Percentiles rank a stretch among this genome's conserved stretches.
Conservation (phyloP, 1,284 basidiomycete genomes). For the Mycosarcoma maydis region DNA sequence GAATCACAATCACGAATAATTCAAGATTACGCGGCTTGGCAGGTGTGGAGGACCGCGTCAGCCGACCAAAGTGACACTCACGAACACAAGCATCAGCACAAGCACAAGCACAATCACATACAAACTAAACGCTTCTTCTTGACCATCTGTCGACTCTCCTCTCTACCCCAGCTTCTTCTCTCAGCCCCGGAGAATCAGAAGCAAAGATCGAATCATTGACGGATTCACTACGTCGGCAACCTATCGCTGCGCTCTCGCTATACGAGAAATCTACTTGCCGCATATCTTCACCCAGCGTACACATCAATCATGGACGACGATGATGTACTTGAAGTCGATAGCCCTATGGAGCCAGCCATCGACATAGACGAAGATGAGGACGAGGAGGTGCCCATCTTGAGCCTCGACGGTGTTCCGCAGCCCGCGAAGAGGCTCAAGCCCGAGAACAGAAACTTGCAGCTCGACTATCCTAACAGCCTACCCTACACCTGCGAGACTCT, state of each 20-base stretch:
- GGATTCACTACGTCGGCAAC: not conserved
- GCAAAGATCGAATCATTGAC: too few species aligned
- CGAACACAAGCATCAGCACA: not conserved
- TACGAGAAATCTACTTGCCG: not conserved
- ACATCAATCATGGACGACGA: constrained; percentile 45
- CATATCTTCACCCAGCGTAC: not conserved
- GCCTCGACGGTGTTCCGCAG: constrained; percentile 30
- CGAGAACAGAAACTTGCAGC: constrained; percentile 40
- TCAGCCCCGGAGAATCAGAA: not conserved
- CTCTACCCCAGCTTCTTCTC: not conserved
- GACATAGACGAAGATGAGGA: constrained; percentile 52
- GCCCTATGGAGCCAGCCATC: constrained; percentile 53
- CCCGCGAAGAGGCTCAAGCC: constrained; percentile 28
- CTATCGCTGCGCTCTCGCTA: not conserved
- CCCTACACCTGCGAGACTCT: constrained; percentile 85
- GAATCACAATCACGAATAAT: too few species aligned
- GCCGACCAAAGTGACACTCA: constrained; percentile 16
- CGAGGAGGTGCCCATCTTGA: constrained; percentile 39
- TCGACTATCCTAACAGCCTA: constrained; percentile 68
- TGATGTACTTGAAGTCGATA: constrained; percentile 51
- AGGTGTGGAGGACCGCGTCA: constrained; percentile 16
- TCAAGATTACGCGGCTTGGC: constrained; percentile 3
- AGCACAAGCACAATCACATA: too few species aligned
- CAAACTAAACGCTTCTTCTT: too few species aligned
- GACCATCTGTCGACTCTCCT: too few species aligned